phyloP scores from a whole-genome alignment of 495 filamentous ascomycete species.

The Aspergillus taichungensis region DNA sequence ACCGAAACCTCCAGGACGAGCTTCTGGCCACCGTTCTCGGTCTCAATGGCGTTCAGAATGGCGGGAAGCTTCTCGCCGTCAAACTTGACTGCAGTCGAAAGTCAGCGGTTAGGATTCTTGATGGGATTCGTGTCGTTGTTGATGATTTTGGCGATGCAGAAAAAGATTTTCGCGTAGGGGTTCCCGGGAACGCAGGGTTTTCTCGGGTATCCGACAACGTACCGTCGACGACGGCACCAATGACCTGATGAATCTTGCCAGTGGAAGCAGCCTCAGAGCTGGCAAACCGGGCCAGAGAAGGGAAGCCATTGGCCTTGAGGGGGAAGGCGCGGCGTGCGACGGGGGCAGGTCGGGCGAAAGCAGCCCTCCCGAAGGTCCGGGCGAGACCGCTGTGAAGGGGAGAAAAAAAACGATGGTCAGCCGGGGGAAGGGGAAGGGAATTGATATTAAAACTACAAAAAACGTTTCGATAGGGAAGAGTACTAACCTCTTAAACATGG shows the following conservation, averaged over 20 bases:
- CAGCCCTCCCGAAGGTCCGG: slow-evolving; percentile 67
- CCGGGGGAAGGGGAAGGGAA: slow-evolving; percentile 33
- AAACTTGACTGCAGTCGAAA: slow-evolving; percentile 68
- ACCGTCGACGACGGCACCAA: slow-evolving; percentile 64
- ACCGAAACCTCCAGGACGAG: slow-evolving; percentile 94
- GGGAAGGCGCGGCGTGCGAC: slow-evolving; percentile 58
- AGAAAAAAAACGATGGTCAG: slow-evolving; percentile 23
- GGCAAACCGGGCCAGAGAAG: slow-evolving; percentile 62
- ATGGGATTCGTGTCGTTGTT: slow-evolving; percentile 24
- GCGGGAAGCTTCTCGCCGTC: slow-evolving; percentile 86
- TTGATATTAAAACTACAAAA: slow-evolving; percentile 37
- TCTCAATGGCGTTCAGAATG: slow-evolving; percentile 95
- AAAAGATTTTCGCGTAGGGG: slow-evolving; percentile 40
- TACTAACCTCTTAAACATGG: slow-evolving; percentile 88
- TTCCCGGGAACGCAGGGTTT: slow-evolving; percentile 20
- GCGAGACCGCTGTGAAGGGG: slow-evolving; percentile 58
- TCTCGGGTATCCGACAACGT: slow-evolving; percentile 29
- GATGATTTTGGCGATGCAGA: slow-evolving; percentile 28
- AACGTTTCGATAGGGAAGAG: slow-evolving; percentile 15
- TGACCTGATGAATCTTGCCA: slow-evolving; percentile 84
- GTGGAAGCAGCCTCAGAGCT: slow-evolving; percentile 53
- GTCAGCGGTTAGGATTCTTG: slow-evolving; percentile 32
- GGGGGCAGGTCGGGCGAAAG: slow-evolving; percentile 62
- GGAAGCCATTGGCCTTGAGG: slow-evolving; percentile 49
- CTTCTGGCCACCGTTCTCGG: slow-evolving; percentile 85